phyloP scores from a whole-genome alignment of 768 basidiomycete genomes.

The Boletus vinaceobasis region DNA sequence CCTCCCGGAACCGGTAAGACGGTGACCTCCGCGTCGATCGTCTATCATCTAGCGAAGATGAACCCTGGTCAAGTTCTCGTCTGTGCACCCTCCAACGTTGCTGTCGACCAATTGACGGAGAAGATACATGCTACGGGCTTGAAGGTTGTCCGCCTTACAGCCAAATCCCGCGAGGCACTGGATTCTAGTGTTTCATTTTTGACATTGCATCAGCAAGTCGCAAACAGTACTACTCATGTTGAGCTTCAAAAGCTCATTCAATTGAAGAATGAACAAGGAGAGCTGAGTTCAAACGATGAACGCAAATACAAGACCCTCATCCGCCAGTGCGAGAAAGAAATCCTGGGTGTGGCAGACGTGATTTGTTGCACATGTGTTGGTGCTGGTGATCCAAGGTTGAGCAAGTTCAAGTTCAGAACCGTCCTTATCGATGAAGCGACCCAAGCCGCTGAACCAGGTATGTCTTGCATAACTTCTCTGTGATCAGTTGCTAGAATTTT shows the following conservation, averaged over 20 bases:
- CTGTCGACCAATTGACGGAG: slow-evolving; percentile 97
- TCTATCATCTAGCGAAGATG: slow-evolving; percentile 99
- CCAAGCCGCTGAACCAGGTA: slow-evolving; percentile 95
- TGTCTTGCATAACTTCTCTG: slow-evolving; percentile 9
- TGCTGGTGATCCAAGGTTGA: slow-evolving; percentile 92
- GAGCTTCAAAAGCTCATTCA: slow-evolving; percentile 98
- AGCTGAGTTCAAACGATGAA: slow-evolving; percentile 94
- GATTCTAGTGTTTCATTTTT: slow-evolving; percentile 94
- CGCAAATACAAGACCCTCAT: slow-evolving; percentile 97
- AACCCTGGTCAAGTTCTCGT: slow-evolving; percentile 99
- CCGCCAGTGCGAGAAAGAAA: slow-evolving; percentile 96
- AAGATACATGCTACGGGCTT: slow-evolving; percentile 99
- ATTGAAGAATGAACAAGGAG: slow-evolving; percentile 96
- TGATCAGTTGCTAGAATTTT: slow-evolving; percentile 8
- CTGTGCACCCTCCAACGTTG: slow-evolving; percentile 98
- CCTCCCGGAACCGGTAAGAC: slow-evolving; percentile 99
- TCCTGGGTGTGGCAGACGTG: slow-evolving; percentile 90
- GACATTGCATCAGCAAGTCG: slow-evolving; percentile 95
- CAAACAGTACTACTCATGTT: slow-evolving; percentile 92
- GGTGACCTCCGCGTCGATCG: slow-evolving; percentile 97
- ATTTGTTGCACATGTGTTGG: slow-evolving; percentile 99
- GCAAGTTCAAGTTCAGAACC: slow-evolving; percentile 97
- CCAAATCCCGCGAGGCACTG: slow-evolving; percentile 96
- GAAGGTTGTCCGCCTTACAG: slow-evolving; percentile 96
- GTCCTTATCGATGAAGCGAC: slow-evolving; percentile 99